Evolutionary conservation across 805 yeast species (phyloP).

Genomic region (Myxozyma geophila): DNA sequence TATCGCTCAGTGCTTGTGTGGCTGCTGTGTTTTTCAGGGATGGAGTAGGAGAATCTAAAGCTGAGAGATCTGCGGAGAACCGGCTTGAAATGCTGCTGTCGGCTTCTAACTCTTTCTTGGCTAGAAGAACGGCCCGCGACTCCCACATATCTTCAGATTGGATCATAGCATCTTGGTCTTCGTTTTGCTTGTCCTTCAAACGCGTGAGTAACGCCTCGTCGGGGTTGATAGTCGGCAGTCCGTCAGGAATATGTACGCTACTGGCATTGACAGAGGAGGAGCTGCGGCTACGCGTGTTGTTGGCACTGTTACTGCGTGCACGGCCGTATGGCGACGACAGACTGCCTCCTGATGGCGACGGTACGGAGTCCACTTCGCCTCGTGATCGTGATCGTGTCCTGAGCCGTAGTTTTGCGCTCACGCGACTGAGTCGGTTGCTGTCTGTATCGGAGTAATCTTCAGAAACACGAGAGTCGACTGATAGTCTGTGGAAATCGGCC

Average conservation of each 20-base stretch:
- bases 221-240: background rate
- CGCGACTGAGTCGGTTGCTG: slow-evolving; percentile 4
- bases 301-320: slow-evolving; percentile 2
- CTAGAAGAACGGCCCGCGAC: slow-evolving; percentile 18
- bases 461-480: background rate
- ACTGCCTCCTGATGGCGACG: slow-evolving; percentile 17
- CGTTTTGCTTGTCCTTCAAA: background rate
- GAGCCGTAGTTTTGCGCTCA: slow-evolving; percentile 10
- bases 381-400: background rate
- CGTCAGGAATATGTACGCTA: slow-evolving; percentile 4
- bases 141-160: slow-evolving; percentile 18
- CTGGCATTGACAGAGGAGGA: background rate
- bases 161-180: slow-evolving; percentile 1
- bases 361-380: slow-evolving; percentile 1
- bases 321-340: slow-evolving; percentile 9
- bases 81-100: background rate
- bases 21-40: too few species aligned
- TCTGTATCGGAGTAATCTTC: background rate
- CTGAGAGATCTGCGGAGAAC: background rate
- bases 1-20: slow-evolving; percentile 16
- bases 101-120: slow-evolving; percentile 12
- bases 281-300: background rate
- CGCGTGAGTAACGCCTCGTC: background rate
- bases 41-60: too few species aligned
- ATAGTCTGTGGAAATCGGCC: background rate